A percentile compares a stretch with the other conserved stretches of the same genome.
Evolutionary conservation across 2,329 filamentous ascomycete species (phyloP).

Genomic region (Penicillium sp.): DNA sequence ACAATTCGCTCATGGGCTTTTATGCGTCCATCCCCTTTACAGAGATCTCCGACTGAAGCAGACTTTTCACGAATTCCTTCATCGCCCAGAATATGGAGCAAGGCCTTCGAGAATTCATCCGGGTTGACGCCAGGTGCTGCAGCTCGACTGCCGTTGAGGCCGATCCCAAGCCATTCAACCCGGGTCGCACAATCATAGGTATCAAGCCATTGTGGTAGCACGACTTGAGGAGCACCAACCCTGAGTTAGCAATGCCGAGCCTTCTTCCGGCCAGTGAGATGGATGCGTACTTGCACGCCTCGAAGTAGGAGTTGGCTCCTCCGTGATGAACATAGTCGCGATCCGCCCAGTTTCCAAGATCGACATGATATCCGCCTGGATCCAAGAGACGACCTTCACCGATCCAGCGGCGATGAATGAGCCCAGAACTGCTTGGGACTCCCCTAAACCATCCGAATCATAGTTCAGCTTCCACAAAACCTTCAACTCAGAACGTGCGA

Average conservation of each 20-base stretch:
- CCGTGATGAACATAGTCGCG: slow-evolving; percentile 50
- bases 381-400: slow-evolving; percentile 21
- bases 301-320: slow-evolving; percentile 52
- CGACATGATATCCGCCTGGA: slow-evolving; percentile 23
- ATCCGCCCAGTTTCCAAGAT: slow-evolving; percentile 42
- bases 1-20: slow-evolving; percentile 24
- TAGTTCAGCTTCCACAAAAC: slow-evolving; percentile 44
- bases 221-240: slow-evolving; percentile 48
- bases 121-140: slow-evolving; percentile 33
- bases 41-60: slow-evolving; percentile 15
- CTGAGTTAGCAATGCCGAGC: slow-evolving; percentile 24
- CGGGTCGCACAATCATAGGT: slow-evolving; percentile 49
- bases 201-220: slow-evolving; percentile 52
- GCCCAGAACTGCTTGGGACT: slow-evolving; percentile 15
- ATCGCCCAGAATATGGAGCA: slow-evolving; percentile 15
- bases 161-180: slow-evolving; percentile 48
- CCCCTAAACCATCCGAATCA: slow-evolving; percentile 16
- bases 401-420: slow-evolving; percentile 8
- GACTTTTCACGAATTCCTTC: slow-evolving; percentile 14
- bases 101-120: slow-evolving; percentile 15
- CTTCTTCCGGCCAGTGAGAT: background rate
- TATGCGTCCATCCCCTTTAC: slow-evolving; percentile 18
- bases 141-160: slow-evolving; percentile 42
- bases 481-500: slow-evolving; percentile 40
- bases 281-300: slow-evolving; percentile 46